Base-by-base conservation (phyloP, 768 basidiomycete genomes). In the Leccinum subtestaceum region DNA sequence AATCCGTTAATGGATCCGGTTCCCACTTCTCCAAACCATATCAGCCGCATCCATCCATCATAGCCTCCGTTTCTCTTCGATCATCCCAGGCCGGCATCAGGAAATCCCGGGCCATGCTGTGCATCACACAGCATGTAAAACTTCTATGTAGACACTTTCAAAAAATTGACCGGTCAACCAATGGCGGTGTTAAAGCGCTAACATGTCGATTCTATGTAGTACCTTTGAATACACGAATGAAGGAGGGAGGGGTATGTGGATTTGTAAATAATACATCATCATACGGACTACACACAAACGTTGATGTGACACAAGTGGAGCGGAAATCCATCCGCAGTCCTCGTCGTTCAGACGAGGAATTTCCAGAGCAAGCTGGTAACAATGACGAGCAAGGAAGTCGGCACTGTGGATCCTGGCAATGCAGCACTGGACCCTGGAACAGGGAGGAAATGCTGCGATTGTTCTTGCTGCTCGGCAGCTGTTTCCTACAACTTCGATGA, bases 361-460 rank as follows among this genome's bases (percentile, higher is more conserved):
- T 64, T 66, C 65, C 70, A 72, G n/a, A 70, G 60, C 2, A 73
- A 21, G 9, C 57, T 62, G 11, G 72, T 63, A 7, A 64, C 63
- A 15, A 56, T 51, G n/a, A 63, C n/a, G 15, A 73, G 31, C 52
- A 72, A 47, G 21, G 63, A 63, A 7, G 57, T 67, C 0, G 74
- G 66, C 15, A 62, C 63, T 36, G 68, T 56, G 6, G 74, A 69
- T 5, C 74, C 71, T 32, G 66, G 63, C 29, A 70, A 47, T 5
- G 78, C 71, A 11, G 65, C 77, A 4, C 75, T 72, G 40, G 82
- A 75, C 4, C 84, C 84, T 0, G 85, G 85, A 13, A 82, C 80
- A 11, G 87, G 86, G 27, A 88, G 73, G 74, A 88, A 88, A 47
- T 83, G 74, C 11, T 75, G 63, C 0, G 84, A 68, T n/a, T 84